Percentiles rank a stretch among this genome's conserved stretches.
Evolutionary conservation across 1,284 basidiomycete species (phyloP).

Genomic region (Rhodotorula sp.): DNA sequence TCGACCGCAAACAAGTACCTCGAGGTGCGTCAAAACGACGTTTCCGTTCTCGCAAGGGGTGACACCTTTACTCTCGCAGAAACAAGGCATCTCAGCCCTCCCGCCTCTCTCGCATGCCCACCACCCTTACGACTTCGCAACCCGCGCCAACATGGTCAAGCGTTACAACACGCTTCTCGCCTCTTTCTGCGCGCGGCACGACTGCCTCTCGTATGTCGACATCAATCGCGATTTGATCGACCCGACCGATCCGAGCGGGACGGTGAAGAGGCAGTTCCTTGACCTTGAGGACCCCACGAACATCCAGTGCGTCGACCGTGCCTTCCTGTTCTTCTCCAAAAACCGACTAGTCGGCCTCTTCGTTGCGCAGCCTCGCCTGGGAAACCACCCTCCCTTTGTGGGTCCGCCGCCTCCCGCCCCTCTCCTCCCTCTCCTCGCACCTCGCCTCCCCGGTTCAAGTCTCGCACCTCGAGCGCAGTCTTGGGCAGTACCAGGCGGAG

Average conservation of each 20-base stretch:
- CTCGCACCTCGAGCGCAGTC: not conserved
- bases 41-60: no score
- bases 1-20: constrained; percentile 16
- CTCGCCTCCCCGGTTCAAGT: not conserved
- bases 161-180: constrained; percentile 20
- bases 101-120: constrained; percentile 2
- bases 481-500: not conserved
- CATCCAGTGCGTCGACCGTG: constrained; percentile 19
- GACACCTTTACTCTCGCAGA: not conserved
- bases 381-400: constrained; percentile 21
- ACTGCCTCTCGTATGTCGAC: constrained; percentile 21
- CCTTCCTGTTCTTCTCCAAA: no score
- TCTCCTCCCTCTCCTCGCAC: not conserved
- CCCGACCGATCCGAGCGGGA: not conserved
- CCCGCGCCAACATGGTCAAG: constrained; percentile 18
- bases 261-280: constrained; percentile 1
- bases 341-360: no score
- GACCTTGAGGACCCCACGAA: constrained; percentile 26
- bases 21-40: not conserved
- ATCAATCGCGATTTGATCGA: constrained; percentile 16
- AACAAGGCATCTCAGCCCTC: constrained; percentile 2
- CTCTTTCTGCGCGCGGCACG: constrained; percentile 12
- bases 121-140: constrained; percentile 19
- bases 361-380: constrained; percentile 20
- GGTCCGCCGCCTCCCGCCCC: constrained; percentile 13